Base-by-base conservation (phyloP, 2,329 filamentous ascomycete species). In the Juglanconis oblonga region DNA sequence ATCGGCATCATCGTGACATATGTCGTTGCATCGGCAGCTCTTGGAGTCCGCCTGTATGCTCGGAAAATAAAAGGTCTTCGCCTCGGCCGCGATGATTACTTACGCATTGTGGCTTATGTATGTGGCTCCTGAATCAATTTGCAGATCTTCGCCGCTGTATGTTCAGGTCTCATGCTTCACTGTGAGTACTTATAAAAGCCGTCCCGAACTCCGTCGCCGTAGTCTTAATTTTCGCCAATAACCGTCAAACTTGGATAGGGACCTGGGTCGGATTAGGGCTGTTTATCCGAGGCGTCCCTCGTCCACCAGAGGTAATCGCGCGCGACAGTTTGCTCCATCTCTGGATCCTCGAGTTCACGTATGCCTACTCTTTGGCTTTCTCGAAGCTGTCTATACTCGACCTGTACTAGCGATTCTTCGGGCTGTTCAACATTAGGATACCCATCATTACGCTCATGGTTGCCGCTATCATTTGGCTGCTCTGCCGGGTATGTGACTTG, bases 291-390 rank as follows among this genome's bases (percentile, higher is more conserved):
- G 55, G 51, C 6, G 55, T 57, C 29, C 45, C 45, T 1, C 47
- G 44, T 5, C 55, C 55, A 3, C 47, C n/a, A 24, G 24, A 47
- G 7, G 35, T 40, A 5, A 51, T 57, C 24, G 14, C 50, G 3
- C 55, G 35, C 1, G 55, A 57, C 35, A 57, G 33, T 38, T 9
- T 17, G 13, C 35, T 57, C 2, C 50, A 50, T 4, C 47, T 57
- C 3, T 57, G 50, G 7, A 57, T 57, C 3, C 55, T 57, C 47
- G 47, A 57, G 45, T 57, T 57, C 35, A 57, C 55, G 3, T 57
- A 57, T 17, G 47, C 55, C 35, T 57, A 57, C 31, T 57, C 55
- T 47, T 45, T 57, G 14, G 55, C 44, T 1, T 57, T 57, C 10
- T 57, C 55, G 24, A 57, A 57, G 29, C n/a, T 57, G 1, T 57